These are phyloP conservation scores for Hygrophoropsis aurantiaca DNA, from an alignment of 768 basidiomycete species.

Conservation along the genomic window DNA sequence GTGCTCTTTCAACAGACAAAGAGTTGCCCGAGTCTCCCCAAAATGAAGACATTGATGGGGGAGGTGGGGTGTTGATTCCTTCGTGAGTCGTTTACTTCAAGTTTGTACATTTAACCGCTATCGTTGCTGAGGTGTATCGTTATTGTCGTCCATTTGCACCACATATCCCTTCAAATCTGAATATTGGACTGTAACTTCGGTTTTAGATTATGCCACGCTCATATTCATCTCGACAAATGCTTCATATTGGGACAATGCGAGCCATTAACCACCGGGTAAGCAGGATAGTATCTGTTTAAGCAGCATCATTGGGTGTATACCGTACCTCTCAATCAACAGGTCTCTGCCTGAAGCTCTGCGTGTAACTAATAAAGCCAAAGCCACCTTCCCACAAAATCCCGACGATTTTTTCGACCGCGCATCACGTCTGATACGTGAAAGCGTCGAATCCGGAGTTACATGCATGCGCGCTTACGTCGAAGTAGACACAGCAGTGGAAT, in stretches of 20 bases:
- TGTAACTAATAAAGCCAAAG: slow-evolving; percentile 53
- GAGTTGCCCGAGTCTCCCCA: neutral
- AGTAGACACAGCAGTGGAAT: slow-evolving; percentile 53
- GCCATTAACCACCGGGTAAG: slow-evolving; percentile 52
- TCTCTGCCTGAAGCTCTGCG: slow-evolving; percentile 56
- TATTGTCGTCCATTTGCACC: too few relatives aligned
- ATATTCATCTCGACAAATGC: slow-evolving; percentile 70
- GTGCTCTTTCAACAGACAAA: neutral
- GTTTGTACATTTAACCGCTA: too few relatives aligned
- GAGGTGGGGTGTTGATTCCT: slow-evolving; percentile 30
- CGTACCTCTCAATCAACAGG: slow-evolving; percentile 28
- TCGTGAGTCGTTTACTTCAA: slow-evolving; percentile 20
- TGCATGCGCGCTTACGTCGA: slow-evolving; percentile 70
- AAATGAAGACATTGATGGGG: slow-evolving; percentile 21
- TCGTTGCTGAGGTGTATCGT: too few relatives aligned
- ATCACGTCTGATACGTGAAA: slow-evolving; percentile 52
- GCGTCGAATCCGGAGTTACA: slow-evolving; percentile 62
- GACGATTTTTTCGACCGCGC: slow-evolving; percentile 54
- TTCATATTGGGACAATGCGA: slow-evolving; percentile 60
- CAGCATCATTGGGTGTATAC: neutral
- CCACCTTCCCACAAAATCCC: slow-evolving; percentile 39
- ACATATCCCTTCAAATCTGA: too few relatives aligned
- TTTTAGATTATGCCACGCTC: slow-evolving; percentile 58
- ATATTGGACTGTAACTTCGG: too few relatives aligned
- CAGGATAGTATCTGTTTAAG: neutral